These are phyloP conservation scores for Taiozyma sp. DNA, from an alignment of 1,139 yeast species.

Conservation along the genomic window DNA sequence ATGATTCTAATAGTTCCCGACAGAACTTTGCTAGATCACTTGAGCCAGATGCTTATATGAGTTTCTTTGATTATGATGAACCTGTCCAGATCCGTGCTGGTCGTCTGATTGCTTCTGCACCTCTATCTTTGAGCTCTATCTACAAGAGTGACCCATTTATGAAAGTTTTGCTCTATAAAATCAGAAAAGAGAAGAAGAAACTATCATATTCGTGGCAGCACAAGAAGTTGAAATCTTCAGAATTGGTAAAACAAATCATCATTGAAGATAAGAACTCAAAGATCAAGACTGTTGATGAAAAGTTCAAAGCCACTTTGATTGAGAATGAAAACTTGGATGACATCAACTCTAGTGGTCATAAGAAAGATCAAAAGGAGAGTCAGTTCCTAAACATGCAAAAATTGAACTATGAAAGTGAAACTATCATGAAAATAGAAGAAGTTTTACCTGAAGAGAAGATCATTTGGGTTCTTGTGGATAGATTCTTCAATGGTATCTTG, in stretches of 20 bases:
- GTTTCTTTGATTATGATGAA: slow-evolving; percentile 25
- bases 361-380: slow-evolving; percentile 2
- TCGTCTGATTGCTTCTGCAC: slow-evolving; percentile 25
- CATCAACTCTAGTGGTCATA: slow-evolving; percentile 9
- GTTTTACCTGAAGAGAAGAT: slow-evolving; percentile 40
- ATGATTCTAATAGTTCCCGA: background rate
- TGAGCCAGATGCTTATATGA: slow-evolving; percentile 11
- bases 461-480: slow-evolving; percentile 41
- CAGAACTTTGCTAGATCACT: background rate
- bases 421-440: slow-evolving; percentile 29
- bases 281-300: slow-evolving; percentile 16
- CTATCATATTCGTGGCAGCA: slow-evolving; percentile 15
- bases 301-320: slow-evolving; percentile 27
- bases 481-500: slow-evolving; percentile 37
- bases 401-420: slow-evolving; percentile 20
- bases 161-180: slow-evolving; percentile 28
- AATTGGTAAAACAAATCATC: slow-evolving; percentile 19
- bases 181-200: slow-evolving; percentile 19
- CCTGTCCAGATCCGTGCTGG: slow-evolving; percentile 28
- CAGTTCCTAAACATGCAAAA: slow-evolving; percentile 10
- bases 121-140: slow-evolving; percentile 29
- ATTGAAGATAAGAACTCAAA: slow-evolving; percentile 14
- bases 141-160: slow-evolving; percentile 43
- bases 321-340: slow-evolving; percentile 34
- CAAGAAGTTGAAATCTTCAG: slow-evolving; percentile 26